Percentiles rank a stretch among this genome's conserved stretches.
Evolutionary conservation across 441 rosid genomes (phyloP).

Genomic region (Gossypium gossypioides): DNA sequence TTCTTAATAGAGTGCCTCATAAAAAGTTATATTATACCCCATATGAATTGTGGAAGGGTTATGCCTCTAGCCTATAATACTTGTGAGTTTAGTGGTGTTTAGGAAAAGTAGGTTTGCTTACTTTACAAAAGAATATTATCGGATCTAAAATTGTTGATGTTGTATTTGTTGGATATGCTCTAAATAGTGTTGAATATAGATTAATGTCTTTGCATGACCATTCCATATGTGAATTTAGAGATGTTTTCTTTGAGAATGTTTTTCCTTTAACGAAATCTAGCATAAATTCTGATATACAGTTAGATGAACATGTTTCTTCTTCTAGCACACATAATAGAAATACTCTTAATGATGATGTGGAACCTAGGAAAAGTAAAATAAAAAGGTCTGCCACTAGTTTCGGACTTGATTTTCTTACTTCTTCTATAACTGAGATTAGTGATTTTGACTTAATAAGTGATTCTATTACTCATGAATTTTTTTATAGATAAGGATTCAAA

Average conservation of each 20-base stretch:
- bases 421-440: neutral
- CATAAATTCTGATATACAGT: no score
- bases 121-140: no score
- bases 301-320: neutral
- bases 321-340: neutral
- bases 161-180: neutral
- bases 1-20: neutral
- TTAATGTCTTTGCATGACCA: neutral
- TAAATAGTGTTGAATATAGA: neutral
- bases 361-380: neutral
- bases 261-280: neutral
- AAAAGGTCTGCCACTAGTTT: neutral
- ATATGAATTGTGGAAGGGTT: neutral
- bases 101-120: neutral
- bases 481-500: no score
- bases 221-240: neutral
- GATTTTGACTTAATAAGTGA: neutral
- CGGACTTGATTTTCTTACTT: neutral
- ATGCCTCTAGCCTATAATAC: neutral
- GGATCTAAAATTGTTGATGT: no score
- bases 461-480: neutral
- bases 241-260: neutral
- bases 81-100: neutral
- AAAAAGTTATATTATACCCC: neutral
- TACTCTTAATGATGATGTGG: neutral